Evolutionary conservation across 805 yeast species (phyloP).

Genomic region (Schizosaccharomyces japonicus): DNA sequence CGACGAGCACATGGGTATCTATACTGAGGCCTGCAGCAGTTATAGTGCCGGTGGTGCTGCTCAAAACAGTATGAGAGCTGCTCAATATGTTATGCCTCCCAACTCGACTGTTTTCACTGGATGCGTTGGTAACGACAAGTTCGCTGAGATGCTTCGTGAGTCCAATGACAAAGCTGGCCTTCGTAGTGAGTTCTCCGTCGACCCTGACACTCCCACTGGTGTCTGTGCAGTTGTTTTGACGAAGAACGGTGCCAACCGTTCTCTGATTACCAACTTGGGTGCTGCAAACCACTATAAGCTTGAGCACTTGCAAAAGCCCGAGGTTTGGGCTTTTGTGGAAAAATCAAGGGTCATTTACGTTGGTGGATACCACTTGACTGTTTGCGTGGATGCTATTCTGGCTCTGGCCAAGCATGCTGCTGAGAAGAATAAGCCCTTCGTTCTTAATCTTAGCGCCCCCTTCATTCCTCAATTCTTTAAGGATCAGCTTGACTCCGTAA

Average conservation of each 20-base stretch:
- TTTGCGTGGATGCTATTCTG: conserved; percentile 80
- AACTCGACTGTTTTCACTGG: conserved; percentile 82
- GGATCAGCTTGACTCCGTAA: conserved; percentile 53
- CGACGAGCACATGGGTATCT: conserved; percentile 66
- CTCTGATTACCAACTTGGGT: conserved; percentile 82
- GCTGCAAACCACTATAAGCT: conserved; percentile 95
- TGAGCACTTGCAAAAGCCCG: conserved; percentile 63
- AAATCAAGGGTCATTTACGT: conserved; percentile 64
- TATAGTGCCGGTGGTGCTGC: conserved; percentile 98
- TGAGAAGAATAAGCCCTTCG: conserved; percentile 48
- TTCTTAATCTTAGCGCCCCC: conserved; percentile 84
- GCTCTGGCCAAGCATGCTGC: conserved; percentile 84
- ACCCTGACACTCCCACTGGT: conserved; percentile 54
- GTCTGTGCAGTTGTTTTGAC: conserved; percentile 91
- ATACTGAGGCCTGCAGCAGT: conserved; percentile 49
- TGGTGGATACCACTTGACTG: conserved; percentile 98
- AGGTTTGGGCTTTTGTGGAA: conserved; percentile 72
- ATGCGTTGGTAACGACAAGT: conserved; percentile 81
- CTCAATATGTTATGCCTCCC: conserved; percentile 68
- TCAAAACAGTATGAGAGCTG: conserved; percentile 96
- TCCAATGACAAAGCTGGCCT: conserved; percentile 84
- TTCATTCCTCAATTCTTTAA: conserved; percentile 90
- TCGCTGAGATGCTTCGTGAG: conserved; percentile 50
- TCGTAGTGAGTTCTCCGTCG: conserved; percentile 58
- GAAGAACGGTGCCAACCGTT: conserved; percentile 46